Evolutionary conservation across 73 alveolate species (phyloP).

Genomic region (Tetrahymena elliotti): DNA sequence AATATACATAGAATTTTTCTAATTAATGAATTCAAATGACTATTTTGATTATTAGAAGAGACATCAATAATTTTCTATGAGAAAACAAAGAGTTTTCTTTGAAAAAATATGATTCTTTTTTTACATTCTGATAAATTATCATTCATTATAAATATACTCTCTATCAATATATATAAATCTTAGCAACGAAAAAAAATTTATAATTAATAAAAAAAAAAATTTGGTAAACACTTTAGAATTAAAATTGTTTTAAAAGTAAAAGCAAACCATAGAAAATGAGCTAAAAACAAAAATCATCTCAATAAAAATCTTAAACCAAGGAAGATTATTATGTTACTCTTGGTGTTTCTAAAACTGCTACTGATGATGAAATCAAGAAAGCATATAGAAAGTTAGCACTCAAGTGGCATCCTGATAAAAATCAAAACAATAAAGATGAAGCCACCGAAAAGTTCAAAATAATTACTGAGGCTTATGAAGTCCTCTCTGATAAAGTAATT

Average conservation of each 20-base stretch:
- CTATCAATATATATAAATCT: not conserved
- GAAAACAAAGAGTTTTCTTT: not conserved
- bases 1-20: not conserved
- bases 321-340: conserved; percentile 72
- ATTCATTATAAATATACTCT: not conserved
- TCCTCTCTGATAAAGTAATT: conserved; percentile 58
- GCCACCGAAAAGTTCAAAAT: conserved; percentile 84
- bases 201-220: not conserved
- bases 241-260: not conserved
- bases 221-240: not conserved
- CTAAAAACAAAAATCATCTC: not conserved
- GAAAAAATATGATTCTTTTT: not conserved
- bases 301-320: conserved; percentile 30
- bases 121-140: not conserved
- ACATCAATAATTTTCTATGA: not conserved
- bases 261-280: not conserved
- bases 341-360: conserved; percentile 64
- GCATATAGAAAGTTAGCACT: conserved; percentile 76
- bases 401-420: conserved; percentile 95
- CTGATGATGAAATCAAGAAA: conserved; percentile 66
- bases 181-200: not conserved
- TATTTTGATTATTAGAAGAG: not conserved
- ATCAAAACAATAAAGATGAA: conserved; percentile 78
- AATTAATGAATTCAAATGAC: not conserved
- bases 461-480: conserved; percentile 93